Evolutionary conservation across 1,284 basidiomycete genomes (phyloP).

Genomic region (Cutaneotrichosporon sp.): DNA sequence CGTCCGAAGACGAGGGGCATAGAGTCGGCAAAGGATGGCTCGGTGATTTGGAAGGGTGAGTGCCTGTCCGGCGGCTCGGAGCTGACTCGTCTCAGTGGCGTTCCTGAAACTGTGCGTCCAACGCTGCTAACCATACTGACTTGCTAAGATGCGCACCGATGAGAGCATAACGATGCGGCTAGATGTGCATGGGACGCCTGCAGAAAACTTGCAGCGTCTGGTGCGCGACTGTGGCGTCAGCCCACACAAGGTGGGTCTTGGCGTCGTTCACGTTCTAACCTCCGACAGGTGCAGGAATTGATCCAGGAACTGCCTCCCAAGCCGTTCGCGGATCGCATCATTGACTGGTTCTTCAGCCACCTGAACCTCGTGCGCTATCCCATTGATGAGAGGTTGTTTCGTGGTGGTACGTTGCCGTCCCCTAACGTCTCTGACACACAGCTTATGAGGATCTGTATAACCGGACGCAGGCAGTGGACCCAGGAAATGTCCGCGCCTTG

Average conservation of each 20-base stretch:
- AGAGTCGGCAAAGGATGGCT: slow-evolving; percentile 39
- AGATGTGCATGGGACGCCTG: slow-evolving; percentile 45
- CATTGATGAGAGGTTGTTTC: slow-evolving; percentile 79
- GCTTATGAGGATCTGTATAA: slow-evolving; percentile 73
- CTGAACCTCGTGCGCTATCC: slow-evolving; percentile 96
- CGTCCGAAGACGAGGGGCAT: slow-evolving; percentile 30
- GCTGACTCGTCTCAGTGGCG: slow-evolving; percentile 15
- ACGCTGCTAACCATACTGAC: not conserved
- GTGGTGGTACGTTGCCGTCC: slow-evolving; percentile 49
- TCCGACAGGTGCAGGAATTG: slow-evolving; percentile 63
- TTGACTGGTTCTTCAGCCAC: slow-evolving; percentile 48
- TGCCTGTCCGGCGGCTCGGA: not conserved
- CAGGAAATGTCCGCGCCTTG: slow-evolving; percentile 78
- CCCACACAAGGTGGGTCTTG: slow-evolving; percentile 59
- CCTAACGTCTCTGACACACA: slow-evolving; percentile 5
- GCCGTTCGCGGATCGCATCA: slow-evolving; percentile 60
- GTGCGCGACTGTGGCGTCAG: slow-evolving; percentile 85
- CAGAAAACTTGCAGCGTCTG: slow-evolving; percentile 56
- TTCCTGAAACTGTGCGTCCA: slow-evolving; percentile 24
- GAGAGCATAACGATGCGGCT: slow-evolving; percentile 44
- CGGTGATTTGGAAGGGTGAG: slow-evolving; percentile 42
- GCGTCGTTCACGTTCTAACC: slow-evolving; percentile 2
- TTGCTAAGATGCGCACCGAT: slow-evolving; percentile 35
- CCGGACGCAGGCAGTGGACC: slow-evolving; percentile 67
- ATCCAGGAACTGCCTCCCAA: slow-evolving; percentile 77